Evolutionary conservation across 345 rosid genomes (phyloP), one percentile per base, ranked within the genome.

Genomic region (Aquilaria malaccensis): DNA sequence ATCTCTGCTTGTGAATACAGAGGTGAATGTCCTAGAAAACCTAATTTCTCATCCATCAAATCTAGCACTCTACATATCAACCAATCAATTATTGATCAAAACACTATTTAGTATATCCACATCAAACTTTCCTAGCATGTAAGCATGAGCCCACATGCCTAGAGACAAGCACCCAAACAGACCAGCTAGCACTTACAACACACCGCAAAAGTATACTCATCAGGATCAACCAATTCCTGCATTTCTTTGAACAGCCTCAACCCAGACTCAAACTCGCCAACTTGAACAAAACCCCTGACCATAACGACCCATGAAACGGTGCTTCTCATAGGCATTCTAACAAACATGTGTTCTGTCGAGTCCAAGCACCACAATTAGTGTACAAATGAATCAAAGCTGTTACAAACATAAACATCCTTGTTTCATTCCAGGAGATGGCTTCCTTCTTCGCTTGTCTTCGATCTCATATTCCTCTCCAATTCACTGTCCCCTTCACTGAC

Each of bases 351-450:
- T 71, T 45, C 60, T 4, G 92, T 82, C 2, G 67, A 55, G 52
- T 77, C 82, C 72, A 83, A 76, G 53, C 76, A 71, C 1, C 85
- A 51, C 96, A 91, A 52, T 89, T 68, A 0, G 79, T 86, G 59
- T 91, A 88, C 2, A 84, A 74, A 76, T 91, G 94, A 65, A 88
- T 75, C 82, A 88, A 22, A 77, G 70, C 96, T 85, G 72, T 91
- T 88, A 58, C 80, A 79, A 5, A 86, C 71, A 74, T 91, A 91
- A 56, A 80, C 80, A 80, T 91, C 89, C 2, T 22, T 22, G 22
- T 22, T 22, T 22, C 22, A 22, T 22, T 22, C 22, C 22, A 22
- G 1, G 22, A 22, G 22, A 22, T 22, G 22, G 22, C 22, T 22
- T 22, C 22, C 22, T 22, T 22, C 22, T 22, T 22, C 22, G 22